A percentile compares a stretch with the other conserved stretches of the same genome.
Conservation (phyloP, 192 early-diverging fungal species). For the Bifiguratus adelaidae region DNA sequence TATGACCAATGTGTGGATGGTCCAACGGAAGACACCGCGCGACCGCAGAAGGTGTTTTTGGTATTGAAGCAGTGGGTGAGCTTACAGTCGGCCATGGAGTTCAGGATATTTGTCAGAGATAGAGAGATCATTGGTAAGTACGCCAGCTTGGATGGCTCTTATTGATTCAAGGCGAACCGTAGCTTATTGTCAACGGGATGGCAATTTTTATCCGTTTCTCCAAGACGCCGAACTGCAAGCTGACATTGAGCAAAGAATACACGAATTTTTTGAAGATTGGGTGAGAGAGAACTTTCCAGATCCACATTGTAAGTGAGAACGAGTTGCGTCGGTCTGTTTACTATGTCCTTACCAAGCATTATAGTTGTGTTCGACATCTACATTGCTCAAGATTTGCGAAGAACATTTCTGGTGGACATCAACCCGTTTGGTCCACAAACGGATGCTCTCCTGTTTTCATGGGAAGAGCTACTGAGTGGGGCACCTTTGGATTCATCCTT, state of each 20-base stretch:
- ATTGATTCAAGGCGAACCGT: not conserved
- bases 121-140: slow-evolving; percentile 56
- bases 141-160: not conserved
- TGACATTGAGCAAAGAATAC: slow-evolving; percentile 44
- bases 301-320: slow-evolving; percentile 42
- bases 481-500: no score
- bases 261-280: slow-evolving; percentile 53
- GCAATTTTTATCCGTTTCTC: slow-evolving; percentile 77
- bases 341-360: not conserved
- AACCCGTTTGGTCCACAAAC: slow-evolving; percentile 77
- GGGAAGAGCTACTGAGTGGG: slow-evolving; percentile 73
- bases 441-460: slow-evolving; percentile 74
- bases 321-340: not conserved
- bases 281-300: slow-evolving; percentile 54
- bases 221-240: slow-evolving; percentile 39
- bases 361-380: slow-evolving; percentile 90
- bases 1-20: slow-evolving; percentile 56
- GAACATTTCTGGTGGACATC: slow-evolving; percentile 81
- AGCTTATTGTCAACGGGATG: slow-evolving; percentile 80
- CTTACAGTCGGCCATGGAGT: slow-evolving; percentile 86
- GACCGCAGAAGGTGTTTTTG: slow-evolving; percentile 45
- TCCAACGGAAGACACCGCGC: slow-evolving; percentile 11
- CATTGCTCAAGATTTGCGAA: slow-evolving; percentile 42
- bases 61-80: slow-evolving; percentile 89
- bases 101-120: slow-evolving; percentile 85